phyloP scores from a whole-genome alignment of 441 rosid genomes.

The Brassica hybrid region DNA sequence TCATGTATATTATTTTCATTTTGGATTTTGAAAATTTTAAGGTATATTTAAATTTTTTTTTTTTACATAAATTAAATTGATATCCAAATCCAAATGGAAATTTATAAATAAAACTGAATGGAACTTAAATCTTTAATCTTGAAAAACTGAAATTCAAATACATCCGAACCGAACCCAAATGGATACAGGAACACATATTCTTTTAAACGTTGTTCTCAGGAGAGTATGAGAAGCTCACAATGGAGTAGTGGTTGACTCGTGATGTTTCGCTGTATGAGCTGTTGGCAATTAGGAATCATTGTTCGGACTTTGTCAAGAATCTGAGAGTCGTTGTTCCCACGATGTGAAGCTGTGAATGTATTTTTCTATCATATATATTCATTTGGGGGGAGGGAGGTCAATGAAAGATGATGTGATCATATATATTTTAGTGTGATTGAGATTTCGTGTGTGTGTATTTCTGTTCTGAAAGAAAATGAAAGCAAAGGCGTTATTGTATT shows the following conservation, averaged over 20 bases:
- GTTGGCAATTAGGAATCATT: constrained; percentile 54
- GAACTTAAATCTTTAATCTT: neutral
- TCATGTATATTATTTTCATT: neutral
- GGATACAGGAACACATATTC: neutral
- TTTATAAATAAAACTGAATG: neutral
- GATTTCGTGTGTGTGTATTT: neutral
- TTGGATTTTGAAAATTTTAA: neutral
- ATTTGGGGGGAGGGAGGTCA: neutral
- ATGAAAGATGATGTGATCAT: constrained; percentile 14
- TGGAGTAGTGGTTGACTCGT: constrained; percentile 79
- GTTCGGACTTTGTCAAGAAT: constrained; percentile 42
- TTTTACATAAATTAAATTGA: neutral
- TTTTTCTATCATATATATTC: too few species aligned
- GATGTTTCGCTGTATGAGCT: constrained; percentile 65
- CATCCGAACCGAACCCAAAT: neutral
- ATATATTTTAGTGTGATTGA: constrained; percentile 17
- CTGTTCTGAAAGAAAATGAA: neutral
- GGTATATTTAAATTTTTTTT: neutral
- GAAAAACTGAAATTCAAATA: neutral
- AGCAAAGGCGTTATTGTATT: constrained; percentile 1
- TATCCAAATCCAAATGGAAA: neutral
- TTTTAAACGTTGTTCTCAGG: neutral
- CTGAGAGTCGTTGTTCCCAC: constrained; percentile 27
- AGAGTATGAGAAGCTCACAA: neutral
- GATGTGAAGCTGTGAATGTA: neutral